phyloP scores from a whole-genome alignment of 129 eudicot genomes.

The Apium graveolens region DNA sequence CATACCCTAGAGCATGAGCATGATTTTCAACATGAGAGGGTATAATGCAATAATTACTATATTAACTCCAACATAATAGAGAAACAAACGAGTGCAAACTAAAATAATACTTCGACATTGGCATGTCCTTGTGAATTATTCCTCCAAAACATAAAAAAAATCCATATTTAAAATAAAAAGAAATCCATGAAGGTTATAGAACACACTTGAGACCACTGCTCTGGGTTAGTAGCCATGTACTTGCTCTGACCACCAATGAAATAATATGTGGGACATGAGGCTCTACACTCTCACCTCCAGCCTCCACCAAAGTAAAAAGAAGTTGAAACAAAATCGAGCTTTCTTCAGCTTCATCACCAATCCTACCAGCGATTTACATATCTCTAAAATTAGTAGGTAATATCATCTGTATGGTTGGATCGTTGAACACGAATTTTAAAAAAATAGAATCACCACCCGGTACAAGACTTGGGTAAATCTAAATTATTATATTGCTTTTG shows the following conservation, averaged over 20 bases:
- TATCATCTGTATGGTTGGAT: too few species aligned
- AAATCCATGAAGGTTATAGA: background rate
- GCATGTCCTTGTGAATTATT: background rate
- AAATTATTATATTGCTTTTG: too few species aligned
- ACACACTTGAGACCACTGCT: slow-evolving; percentile 66
- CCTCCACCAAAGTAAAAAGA: slow-evolving; percentile 60
- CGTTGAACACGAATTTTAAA: too few species aligned
- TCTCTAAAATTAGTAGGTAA: too few species aligned
- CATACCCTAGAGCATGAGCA: background rate
- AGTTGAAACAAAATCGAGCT: slow-evolving; percentile 52
- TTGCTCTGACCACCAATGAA: slow-evolving; percentile 39
- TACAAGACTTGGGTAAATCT: too few species aligned
- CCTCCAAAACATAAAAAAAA: background rate
- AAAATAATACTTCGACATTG: background rate
- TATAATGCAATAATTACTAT: background rate
- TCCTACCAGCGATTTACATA: slow-evolving; percentile 48
- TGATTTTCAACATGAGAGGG: background rate
- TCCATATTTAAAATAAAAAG: background rate
- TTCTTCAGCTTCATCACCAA: slow-evolving; percentile 48
- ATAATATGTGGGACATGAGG: slow-evolving; percentile 52
- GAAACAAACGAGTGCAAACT: background rate
- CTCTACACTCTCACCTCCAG: slow-evolving; percentile 53
- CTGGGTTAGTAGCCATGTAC: slow-evolving; percentile 42
- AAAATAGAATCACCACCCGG: too few species aligned
- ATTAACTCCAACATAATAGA: background rate